These are phyloP conservation scores for Panus rudis DNA, from an alignment of 768 basidiomycete genomes.

Conservation along the genomic window DNA sequence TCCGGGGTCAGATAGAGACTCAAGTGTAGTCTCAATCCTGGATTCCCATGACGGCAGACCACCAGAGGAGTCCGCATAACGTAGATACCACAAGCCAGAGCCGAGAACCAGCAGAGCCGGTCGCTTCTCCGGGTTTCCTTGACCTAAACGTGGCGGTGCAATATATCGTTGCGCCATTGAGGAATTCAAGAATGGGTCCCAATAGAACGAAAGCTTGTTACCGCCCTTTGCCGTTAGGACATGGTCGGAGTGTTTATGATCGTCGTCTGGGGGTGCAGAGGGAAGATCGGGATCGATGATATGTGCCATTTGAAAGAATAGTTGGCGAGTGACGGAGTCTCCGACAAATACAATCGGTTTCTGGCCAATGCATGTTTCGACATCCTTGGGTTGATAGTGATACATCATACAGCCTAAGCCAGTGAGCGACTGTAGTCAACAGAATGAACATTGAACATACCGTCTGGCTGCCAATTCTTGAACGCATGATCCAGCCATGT, in stretches of 20 bases:
- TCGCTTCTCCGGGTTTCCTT: conserved; percentile 12
- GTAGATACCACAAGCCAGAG: conserved; percentile 85
- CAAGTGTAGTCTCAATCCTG: conserved; percentile 62
- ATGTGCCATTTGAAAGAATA: conserved; percentile 72
- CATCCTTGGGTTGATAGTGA: conserved; percentile 50
- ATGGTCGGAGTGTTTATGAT: conserved; percentile 66
- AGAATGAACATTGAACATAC: conserved; percentile 30
- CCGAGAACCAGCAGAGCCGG: conserved; percentile 76
- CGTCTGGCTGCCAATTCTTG: conserved; percentile 84
- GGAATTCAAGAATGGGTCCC: conserved; percentile 87
- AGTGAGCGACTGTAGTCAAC: conserved; percentile 1
- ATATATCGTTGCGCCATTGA: conserved; percentile 47
- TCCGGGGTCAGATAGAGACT: conserved; percentile 31
- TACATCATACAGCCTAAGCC: conserved; percentile 73
- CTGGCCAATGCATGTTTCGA: conserved; percentile 46
- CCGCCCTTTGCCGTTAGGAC: conserved; percentile 37
- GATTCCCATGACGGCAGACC: conserved; percentile 75
- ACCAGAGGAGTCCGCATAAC: conserved; percentile 63
- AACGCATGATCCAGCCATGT: conserved; percentile 67
- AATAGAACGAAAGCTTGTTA: conserved; percentile 52
- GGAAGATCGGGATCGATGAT: conserved; percentile 53
- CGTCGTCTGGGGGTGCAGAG: conserved; percentile 42
- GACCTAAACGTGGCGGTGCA: background rate
- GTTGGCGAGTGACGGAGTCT: conserved; percentile 73
- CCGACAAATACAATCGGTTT: conserved; percentile 71